Conservation (phyloP, 495 filamentous ascomycete genomes). For the Baudoinia panamericana region DNA sequence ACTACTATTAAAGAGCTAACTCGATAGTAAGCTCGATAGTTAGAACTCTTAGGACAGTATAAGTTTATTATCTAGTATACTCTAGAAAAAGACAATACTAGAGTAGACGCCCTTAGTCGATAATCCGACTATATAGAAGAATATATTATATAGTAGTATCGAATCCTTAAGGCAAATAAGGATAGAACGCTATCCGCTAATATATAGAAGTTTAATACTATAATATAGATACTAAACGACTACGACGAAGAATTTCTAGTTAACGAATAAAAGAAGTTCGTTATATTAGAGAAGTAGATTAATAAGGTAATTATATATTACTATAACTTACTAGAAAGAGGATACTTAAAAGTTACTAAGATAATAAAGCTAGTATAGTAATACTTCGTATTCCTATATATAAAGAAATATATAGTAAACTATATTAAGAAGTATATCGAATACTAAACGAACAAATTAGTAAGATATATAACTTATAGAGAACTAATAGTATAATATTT, state of each 20-base stretch:
- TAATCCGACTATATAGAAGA: neutral
- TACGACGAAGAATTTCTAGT: neutral
- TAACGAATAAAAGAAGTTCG: no score
- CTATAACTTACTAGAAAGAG: slow-evolving; percentile 1
- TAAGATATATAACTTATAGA: slow-evolving; percentile 1
- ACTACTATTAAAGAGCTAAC: neutral
- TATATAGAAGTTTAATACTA: neutral
- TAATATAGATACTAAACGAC: neutral
- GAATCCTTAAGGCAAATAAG: neutral
- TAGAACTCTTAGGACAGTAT: neutral
- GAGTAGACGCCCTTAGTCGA: neutral
- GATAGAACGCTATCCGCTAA: slow-evolving; percentile 2
- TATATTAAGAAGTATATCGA: slow-evolving; percentile 10
- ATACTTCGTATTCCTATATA: slow-evolving; percentile 7
- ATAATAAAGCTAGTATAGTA: neutral
- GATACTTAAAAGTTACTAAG: neutral
- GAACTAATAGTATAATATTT: slow-evolving; percentile 1
- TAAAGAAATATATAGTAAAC: slow-evolving; percentile 3
- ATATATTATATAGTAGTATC: neutral
- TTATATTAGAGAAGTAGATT: neutral
- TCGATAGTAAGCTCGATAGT: neutral
- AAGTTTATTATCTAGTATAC: neutral
- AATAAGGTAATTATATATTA: slow-evolving; percentile 2
- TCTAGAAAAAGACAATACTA: neutral
- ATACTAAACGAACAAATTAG: slow-evolving; percentile 6